phyloP scores from a whole-genome alignment of 768 basidiomycete species.

The Zangia roseola region DNA sequence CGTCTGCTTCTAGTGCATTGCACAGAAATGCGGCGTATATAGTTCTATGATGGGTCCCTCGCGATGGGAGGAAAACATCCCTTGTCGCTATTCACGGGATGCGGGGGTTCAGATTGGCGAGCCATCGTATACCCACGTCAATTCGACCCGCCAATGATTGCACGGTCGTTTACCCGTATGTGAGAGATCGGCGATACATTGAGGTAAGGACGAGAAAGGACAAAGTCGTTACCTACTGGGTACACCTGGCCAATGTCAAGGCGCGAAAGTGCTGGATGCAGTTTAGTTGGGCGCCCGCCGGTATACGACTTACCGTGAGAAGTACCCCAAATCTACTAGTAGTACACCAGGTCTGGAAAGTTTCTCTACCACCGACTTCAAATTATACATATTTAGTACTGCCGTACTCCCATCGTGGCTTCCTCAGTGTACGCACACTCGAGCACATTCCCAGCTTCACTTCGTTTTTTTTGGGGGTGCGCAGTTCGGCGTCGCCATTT shows the following conservation, averaged over 20 bases:
- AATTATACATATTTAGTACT: background rate
- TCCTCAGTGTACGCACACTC: too few relatives aligned
- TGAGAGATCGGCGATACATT: background rate
- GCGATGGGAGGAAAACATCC: too few relatives aligned
- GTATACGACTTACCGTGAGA: slow-evolving; percentile 19
- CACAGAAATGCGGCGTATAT: slow-evolving; percentile 1
- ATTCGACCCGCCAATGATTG: background rate
- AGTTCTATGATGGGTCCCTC: background rate
- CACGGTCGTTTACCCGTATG: too few relatives aligned
- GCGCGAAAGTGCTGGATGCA: too few relatives aligned
- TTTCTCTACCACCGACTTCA: background rate
- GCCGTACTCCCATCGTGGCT: slow-evolving; percentile 6
- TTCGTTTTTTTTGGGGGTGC: slow-evolving; percentile 12
- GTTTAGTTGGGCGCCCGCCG: too few relatives aligned
- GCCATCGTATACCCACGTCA: slow-evolving; percentile 7
- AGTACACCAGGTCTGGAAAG: slow-evolving; percentile 5
- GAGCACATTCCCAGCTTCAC: slow-evolving; percentile 16
- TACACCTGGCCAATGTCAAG: too few relatives aligned
- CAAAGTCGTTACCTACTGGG: slow-evolving; percentile 5
- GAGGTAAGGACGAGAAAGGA: background rate
- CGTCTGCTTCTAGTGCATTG: background rate
- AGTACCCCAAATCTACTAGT: slow-evolving; percentile 4
- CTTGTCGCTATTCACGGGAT: too few relatives aligned
- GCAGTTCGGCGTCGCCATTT: background rate
- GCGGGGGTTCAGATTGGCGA: too few relatives aligned